A percentile compares a stretch with the other conserved stretches of the same genome.
These are phyloP conservation scores for Cystobasidiaceae sp. DNA, from an alignment of 1,284 basidiomycete genomes.

Conservation along the genomic window DNA sequence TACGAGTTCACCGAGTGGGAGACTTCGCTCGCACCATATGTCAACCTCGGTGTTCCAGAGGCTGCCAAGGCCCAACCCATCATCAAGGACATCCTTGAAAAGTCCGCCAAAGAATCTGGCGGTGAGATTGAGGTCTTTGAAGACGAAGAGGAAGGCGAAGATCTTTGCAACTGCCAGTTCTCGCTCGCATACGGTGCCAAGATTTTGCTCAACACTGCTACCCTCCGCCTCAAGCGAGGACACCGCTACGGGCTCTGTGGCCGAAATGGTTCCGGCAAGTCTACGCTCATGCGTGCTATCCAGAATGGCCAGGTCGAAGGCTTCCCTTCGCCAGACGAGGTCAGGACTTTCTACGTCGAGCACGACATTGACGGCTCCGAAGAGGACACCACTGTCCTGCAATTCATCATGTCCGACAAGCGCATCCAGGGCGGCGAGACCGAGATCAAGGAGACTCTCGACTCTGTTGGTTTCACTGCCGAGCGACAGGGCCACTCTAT, in stretches of 20 bases:
- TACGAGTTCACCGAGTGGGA: constrained; percentile 87
- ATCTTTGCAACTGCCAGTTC: constrained; percentile 97
- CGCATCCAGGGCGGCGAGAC: constrained; percentile 68
- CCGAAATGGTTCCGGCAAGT: constrained; percentile 98
- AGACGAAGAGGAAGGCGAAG: constrained; percentile 94
- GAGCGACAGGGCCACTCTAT: constrained; percentile 80
- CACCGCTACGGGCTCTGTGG: constrained; percentile 98
- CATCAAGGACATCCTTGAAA: constrained; percentile 79
- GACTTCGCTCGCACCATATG: constrained; percentile 64
- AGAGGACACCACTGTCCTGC: constrained; percentile 80
- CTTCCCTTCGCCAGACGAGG: constrained; percentile 91
- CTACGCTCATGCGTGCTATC: constrained; percentile 72
- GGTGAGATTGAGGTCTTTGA: constrained; percentile 66
- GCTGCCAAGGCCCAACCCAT: constrained; percentile 64
- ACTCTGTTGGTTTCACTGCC: constrained; percentile 83
- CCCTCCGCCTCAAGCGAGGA: constrained; percentile 93
- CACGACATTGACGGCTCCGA: constrained; percentile 90
- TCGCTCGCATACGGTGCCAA: constrained; percentile 97
- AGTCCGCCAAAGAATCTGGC: constrained; percentile 72
- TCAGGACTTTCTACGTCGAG: constrained; percentile 98
- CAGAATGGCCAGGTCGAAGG: constrained; percentile 80
- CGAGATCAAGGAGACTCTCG: constrained; percentile 73
- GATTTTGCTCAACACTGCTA: constrained; percentile 93
- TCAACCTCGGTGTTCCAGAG: constrained; percentile 60
- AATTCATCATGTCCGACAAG: constrained; percentile 81